A percentile compares a stretch with the other conserved stretches of the same genome.
phyloP scores from a whole-genome alignment of 2,329 filamentous ascomycete species.

The Metarhizium brunneum region DNA sequence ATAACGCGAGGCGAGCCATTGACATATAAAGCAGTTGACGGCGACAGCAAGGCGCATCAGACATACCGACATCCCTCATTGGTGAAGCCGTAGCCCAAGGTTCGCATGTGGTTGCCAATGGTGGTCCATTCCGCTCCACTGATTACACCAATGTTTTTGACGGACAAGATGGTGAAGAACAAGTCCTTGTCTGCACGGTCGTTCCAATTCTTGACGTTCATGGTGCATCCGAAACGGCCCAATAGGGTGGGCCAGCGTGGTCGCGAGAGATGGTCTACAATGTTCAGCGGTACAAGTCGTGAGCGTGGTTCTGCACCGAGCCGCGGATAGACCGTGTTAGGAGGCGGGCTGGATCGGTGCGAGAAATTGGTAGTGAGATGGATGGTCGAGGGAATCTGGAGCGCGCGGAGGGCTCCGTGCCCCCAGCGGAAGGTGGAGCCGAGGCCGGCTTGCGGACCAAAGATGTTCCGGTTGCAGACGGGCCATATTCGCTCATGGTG shows the following conservation, averaged over 20 bases:
- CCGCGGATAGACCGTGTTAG: constrained; percentile 26
- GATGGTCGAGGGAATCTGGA: constrained; percentile 16
- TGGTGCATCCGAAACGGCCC: constrained; percentile 12
- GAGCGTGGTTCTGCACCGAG: constrained; percentile 4
- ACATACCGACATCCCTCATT: constrained; percentile 57
- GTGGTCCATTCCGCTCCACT: constrained; percentile 53
- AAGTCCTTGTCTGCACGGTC: constrained; percentile 53
- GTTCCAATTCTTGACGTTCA: constrained; percentile 52
- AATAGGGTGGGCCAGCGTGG: constrained; percentile 6
- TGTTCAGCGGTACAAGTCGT: not conserved
- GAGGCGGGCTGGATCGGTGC: constrained; percentile 21
- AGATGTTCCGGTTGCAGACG: not conserved
- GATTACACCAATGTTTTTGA: constrained; percentile 55
- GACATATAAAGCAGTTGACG: not conserved
- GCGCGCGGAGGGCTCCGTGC: constrained; percentile 12
- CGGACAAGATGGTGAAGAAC: constrained; percentile 52
- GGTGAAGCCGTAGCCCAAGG: constrained; percentile 51
- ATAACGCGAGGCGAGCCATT: not conserved
- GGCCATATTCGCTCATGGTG: no score
- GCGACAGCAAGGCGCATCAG: not conserved
- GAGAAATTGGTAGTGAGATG: constrained; percentile 34
- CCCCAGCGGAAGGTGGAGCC: no score
- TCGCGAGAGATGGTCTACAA: constrained; percentile 5
- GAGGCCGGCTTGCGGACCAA: not conserved
- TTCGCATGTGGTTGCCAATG: constrained; percentile 52